Evolutionary conservation across 2,329 filamentous ascomycete genomes (phyloP).

Genomic region (Colletotrichum simmondsii): DNA sequence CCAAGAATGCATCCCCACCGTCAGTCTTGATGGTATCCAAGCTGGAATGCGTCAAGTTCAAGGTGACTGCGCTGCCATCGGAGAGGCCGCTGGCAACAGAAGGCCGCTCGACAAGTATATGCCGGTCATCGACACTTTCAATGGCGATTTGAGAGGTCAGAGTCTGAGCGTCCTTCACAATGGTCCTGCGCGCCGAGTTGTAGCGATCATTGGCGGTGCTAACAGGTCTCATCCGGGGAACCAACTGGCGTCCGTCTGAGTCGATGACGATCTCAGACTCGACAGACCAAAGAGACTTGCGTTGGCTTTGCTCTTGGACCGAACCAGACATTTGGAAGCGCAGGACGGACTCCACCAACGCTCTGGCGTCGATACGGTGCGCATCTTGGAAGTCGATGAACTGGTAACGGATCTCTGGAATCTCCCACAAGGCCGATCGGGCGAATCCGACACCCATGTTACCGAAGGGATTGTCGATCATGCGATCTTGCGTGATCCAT

Average conservation of each 20-base stretch:
- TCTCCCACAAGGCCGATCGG: slow-evolving; percentile 19
- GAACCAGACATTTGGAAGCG: background rate
- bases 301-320: background rate
- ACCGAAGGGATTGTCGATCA: slow-evolving; percentile 32
- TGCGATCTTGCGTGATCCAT: slow-evolving; percentile 25
- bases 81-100: too few relatives aligned
- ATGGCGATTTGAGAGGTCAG: background rate
- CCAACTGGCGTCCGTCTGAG: slow-evolving; percentile 4
- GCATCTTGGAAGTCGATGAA: slow-evolving; percentile 22
- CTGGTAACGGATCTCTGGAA: slow-evolving; percentile 18
- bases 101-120: background rate
- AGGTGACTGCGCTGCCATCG: background rate
- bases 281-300: background rate
- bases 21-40: background rate
- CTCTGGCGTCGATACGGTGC: background rate
- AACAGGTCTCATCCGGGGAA: slow-evolving; percentile 1
- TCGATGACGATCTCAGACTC: slow-evolving; percentile 13
- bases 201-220: slow-evolving; percentile 8
- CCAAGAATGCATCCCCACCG: background rate
- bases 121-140: background rate
- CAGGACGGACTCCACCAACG: background rate
- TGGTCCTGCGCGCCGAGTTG: slow-evolving; percentile 1
- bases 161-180: background rate
- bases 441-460: slow-evolving; percentile 34
- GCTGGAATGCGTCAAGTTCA: background rate